Conservation (phyloP, 1,139 yeast genomes). For the Saccharomycopsis hybrid region DNA sequence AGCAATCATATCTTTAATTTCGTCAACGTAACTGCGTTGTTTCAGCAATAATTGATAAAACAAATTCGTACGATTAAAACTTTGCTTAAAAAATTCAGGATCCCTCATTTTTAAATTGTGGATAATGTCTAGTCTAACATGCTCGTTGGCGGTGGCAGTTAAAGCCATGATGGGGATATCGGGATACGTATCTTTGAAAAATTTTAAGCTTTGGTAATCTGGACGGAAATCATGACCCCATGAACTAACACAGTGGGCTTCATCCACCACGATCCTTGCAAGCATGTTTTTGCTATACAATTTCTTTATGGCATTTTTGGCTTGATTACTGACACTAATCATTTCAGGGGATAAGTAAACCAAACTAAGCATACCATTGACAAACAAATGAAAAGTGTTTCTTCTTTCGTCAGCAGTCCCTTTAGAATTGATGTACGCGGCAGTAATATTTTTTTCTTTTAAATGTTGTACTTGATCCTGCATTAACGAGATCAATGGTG, state of each 20-base stretch:
- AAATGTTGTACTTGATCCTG: conserved; percentile 93
- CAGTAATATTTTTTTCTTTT: conserved; percentile 56
- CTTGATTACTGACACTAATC: conserved; percentile 70
- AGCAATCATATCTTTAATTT: conserved; percentile 52
- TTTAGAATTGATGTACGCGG: conserved; percentile 85
- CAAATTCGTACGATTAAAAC: conserved; percentile 85
- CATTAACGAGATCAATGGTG: conserved; percentile 94
- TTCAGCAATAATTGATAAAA: conserved; percentile 73
- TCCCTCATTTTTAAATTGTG: conserved; percentile 45
- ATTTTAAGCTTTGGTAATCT: conserved; percentile 77
- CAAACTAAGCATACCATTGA: conserved; percentile 62
- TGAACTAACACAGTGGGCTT: conserved; percentile 96
- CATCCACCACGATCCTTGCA: conserved; percentile 91
- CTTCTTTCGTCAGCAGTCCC: conserved; percentile 59
- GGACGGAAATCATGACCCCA: conserved; percentile 99
- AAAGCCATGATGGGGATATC: conserved; percentile 89
- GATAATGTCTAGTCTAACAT: conserved; percentile 79
- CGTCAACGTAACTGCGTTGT: conserved; percentile 48
- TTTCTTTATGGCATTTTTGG: conserved; percentile 56
- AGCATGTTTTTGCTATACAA: conserved; percentile 50
- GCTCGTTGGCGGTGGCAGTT: conserved; percentile 96
- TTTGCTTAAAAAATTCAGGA: conserved; percentile 45
- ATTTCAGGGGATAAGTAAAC: conserved; percentile 94
- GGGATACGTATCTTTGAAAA: conserved; percentile 68
- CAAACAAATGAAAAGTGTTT: conserved; percentile 54